A percentile compares a stretch with the other conserved stretches of the same genome.
These are phyloP conservation scores for Fusarium metavorans DNA, from an alignment of 2,329 filamentous ascomycete species.

Conservation along the genomic window DNA sequence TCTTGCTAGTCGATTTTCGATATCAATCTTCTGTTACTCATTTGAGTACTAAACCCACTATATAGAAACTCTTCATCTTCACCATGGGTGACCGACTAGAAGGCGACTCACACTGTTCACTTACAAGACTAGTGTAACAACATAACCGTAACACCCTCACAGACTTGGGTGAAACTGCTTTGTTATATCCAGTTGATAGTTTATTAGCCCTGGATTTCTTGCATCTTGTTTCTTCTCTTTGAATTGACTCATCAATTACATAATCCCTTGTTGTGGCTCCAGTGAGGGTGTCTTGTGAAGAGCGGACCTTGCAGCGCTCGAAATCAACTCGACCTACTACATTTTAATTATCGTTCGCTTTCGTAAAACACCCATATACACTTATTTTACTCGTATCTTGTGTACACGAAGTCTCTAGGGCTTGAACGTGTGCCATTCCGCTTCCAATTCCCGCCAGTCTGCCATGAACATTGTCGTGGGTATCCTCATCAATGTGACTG, in stretches of 20 bases:
- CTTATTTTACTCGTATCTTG: background rate
- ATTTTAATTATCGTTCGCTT: background rate
- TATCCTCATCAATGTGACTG: background rate
- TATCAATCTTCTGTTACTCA: background rate
- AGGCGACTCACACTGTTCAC: background rate
- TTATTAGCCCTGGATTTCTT: background rate
- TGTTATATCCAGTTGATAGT: background rate
- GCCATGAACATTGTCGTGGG: background rate
- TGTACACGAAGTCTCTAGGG: background rate
- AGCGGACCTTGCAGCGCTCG: background rate
- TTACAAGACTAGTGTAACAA: background rate
- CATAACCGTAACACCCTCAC: background rate
- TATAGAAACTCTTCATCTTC: background rate
- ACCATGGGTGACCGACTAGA: background rate
- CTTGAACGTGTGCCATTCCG: background rate
- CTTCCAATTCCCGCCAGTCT: background rate
- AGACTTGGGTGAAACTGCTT: background rate
- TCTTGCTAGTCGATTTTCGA: background rate
- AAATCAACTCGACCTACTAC: background rate
- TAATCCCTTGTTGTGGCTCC: background rate
- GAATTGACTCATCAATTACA: background rate
- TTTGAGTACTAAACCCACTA: background rate
- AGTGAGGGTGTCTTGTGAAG: background rate
- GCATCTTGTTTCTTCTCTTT: background rate
- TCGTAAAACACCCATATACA: background rate